These are phyloP conservation scores for Ochetophila trinervis DNA, from an alignment of 306 rosid genomes.

Conservation along the genomic window DNA sequence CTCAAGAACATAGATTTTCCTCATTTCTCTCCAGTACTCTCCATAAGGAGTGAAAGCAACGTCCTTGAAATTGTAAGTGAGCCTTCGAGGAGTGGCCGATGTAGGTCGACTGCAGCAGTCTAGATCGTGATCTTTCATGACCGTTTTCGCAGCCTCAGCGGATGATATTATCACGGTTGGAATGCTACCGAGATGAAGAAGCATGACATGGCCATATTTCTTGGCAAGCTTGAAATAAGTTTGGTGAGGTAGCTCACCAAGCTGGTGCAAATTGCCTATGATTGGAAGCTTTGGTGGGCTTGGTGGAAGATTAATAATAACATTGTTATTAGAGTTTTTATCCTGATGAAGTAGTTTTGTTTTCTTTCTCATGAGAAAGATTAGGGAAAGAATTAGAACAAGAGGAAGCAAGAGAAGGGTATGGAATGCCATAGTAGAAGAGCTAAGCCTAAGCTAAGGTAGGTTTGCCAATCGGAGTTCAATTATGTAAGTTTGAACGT, in stretches of 20 bases:
- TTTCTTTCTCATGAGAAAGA: neutral
- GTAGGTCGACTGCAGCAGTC: constrained; percentile 38
- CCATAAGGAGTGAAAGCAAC: constrained; percentile 39
- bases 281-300: constrained; percentile 50
- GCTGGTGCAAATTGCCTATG: constrained; percentile 49
- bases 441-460: neutral
- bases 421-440: neutral
- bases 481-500: no score
- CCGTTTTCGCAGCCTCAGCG: constrained; percentile 9
- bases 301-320: constrained; percentile 28
- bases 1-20: constrained; percentile 36
- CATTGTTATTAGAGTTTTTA: neutral
- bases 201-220: constrained; percentile 50
- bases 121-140: constrained; percentile 32
- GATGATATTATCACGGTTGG: constrained; percentile 24
- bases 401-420: neutral
- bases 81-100: constrained; percentile 5
- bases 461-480: no score
- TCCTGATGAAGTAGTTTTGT: neutral
- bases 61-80: constrained; percentile 45
- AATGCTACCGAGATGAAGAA: constrained; percentile 28
- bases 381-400: neutral
- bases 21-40: constrained; percentile 45
- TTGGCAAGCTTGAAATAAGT: constrained; percentile 35
- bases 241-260: constrained; percentile 24